A percentile compares a stretch with the other conserved stretches of the same genome.
Conservation (phyloP, 139 green algal species). For the Chlamydomonas eustigma region DNA sequence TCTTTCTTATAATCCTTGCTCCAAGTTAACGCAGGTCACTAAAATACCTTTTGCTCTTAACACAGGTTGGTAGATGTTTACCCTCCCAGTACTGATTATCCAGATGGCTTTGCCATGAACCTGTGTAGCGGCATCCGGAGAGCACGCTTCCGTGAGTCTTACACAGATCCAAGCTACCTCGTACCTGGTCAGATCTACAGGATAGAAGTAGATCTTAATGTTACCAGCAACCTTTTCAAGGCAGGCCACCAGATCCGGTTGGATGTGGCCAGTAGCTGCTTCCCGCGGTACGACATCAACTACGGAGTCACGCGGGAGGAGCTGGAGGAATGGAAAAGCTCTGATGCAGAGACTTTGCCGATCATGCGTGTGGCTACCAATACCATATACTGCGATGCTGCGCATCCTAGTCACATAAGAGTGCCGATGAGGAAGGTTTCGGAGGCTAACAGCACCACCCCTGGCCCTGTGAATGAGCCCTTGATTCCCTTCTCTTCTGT, state of each 20-base stretch:
- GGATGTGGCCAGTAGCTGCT: slow-evolving; percentile 6
- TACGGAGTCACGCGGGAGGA: slow-evolving; percentile 2
- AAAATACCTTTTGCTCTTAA: too few species aligned
- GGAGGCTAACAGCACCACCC: background rate
- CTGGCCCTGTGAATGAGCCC: background rate
- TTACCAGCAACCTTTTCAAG: slow-evolving; percentile 15
- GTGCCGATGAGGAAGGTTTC: background rate
- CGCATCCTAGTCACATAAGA: background rate
- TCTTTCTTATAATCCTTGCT: too few species aligned
- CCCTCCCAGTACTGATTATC: background rate
- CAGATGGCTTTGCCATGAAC: slow-evolving; percentile 12
- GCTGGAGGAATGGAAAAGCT: background rate
- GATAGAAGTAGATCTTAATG: slow-evolving; percentile 8
- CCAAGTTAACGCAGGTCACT: too few species aligned
- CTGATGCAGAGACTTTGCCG: background rate
- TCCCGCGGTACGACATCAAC: slow-evolving; percentile 10
- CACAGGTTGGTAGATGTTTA: slow-evolving; percentile 7
- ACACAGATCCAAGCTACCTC: background rate
- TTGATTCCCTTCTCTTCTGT: background rate
- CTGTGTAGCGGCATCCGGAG: background rate
- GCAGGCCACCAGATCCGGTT: slow-evolving; percentile 10
- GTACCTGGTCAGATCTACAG: background rate
- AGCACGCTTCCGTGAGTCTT: slow-evolving; percentile 10
- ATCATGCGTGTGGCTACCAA: background rate
- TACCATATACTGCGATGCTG: background rate